Percentiles rank a stretch among this genome's conserved stretches.
Evolutionary conservation across 169 alveolate genomes (phyloP).

Genomic region (Plasmodium yoelii): DNA sequence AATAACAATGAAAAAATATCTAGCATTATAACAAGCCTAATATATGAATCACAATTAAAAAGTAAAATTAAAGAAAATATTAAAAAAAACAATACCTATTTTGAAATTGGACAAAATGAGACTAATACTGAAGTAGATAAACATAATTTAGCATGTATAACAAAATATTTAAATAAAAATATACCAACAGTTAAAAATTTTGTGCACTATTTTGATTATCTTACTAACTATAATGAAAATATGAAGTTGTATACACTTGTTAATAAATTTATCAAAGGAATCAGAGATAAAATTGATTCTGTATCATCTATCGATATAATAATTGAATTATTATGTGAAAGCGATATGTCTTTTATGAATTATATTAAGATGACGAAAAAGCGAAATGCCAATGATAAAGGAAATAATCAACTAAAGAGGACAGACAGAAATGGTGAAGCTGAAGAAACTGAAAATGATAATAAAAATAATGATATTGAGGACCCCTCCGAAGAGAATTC

Average conservation of each 20-base stretch:
- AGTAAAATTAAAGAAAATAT: slow-evolving; percentile 35
- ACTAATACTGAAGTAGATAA: slow-evolving; percentile 58
- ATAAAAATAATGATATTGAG: neutral
- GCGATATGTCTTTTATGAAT: neutral
- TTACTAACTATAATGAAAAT: slow-evolving; percentile 68
- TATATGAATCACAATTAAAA: slow-evolving; percentile 71
- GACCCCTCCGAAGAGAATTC: neutral
- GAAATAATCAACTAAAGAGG: neutral
- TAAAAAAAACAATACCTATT: slow-evolving; percentile 47
- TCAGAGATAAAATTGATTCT: slow-evolving; percentile 62
- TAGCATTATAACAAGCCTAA: slow-evolving; percentile 36
- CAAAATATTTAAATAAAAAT: slow-evolving; percentile 64
- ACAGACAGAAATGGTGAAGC: neutral
- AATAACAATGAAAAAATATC: slow-evolving; percentile 69
- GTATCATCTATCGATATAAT: slow-evolving; percentile 32
- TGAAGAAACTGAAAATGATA: neutral
- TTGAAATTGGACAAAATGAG: slow-evolving; percentile 60
- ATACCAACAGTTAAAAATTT: slow-evolving; percentile 75
- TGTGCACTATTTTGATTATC: slow-evolving; percentile 75
- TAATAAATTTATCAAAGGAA: slow-evolving; percentile 58
- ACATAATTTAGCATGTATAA: slow-evolving; percentile 39
- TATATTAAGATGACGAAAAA: neutral
- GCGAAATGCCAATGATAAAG: neutral
- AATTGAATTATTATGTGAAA: slow-evolving; percentile 60
- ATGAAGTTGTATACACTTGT: slow-evolving; percentile 65